phyloP scores from a whole-genome alignment of 2,329 filamentous ascomycete genomes.

The Diaporthe destruens region DNA sequence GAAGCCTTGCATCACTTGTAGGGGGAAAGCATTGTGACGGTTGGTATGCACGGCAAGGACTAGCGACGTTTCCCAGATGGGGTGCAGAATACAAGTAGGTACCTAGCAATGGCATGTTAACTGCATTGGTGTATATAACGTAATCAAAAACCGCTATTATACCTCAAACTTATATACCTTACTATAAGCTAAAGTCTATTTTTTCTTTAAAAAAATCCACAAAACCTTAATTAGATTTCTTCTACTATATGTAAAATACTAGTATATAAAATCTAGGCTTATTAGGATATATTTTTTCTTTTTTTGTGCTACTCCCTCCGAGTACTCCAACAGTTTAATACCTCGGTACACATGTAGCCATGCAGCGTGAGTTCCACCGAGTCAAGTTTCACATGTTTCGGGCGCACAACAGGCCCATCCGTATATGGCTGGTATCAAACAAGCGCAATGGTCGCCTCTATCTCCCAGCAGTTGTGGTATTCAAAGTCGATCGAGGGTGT shows the following conservation, averaged over 20 bases:
- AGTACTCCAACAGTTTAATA: not conserved
- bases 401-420: not conserved
- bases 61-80: conserved; percentile 13
- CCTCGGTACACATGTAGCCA: too few species aligned
- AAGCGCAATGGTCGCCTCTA: not conserved
- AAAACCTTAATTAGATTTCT: too few species aligned
- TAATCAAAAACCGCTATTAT: too few species aligned
- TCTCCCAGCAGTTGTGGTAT: not conserved
- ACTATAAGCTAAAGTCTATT: too few species aligned
- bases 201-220: too few species aligned
- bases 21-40: not conserved
- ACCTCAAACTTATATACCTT: too few species aligned
- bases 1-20: conserved; percentile 21
- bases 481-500: not conserved
- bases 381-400: conserved; percentile 8
- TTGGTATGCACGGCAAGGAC: not conserved
- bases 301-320: not conserved
- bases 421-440: not conserved
- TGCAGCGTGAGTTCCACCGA: not conserved
- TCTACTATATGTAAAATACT: not conserved
- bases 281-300: not conserved
- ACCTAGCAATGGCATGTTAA: not conserved
- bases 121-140: not conserved
- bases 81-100: too few species aligned
- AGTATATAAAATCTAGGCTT: not conserved